Evolutionary conservation across 2,329 filamentous ascomycete genomes (phyloP), one percentile per base, ranked within the genome.

Genomic region (Myotisia sp.): DNA sequence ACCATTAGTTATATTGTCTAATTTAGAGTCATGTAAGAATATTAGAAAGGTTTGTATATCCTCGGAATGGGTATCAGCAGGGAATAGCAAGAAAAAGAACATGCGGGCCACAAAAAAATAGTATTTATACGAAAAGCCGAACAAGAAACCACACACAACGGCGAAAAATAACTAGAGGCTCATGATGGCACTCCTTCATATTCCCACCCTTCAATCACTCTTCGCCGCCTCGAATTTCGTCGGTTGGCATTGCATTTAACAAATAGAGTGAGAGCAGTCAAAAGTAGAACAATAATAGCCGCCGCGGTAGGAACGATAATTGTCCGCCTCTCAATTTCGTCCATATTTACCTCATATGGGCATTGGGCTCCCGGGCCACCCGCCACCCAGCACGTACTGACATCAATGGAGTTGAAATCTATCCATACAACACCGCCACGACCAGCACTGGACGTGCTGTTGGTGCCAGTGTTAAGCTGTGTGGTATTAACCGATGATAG

Each of bases 181-280:
- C 39, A 64, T 3, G 60, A 63, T 12, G 75, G 75, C 33, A 80
- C 73, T 10, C 76, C 76, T 49, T 79, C 76, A 56, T 79, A 79
- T 45, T 77, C 71, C 67, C 71, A 75, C 2, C 71, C 71, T 34
- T 60, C 52, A 39, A 62, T 58, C 30, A 69, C 59, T 45, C 67
- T 63, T 17, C 60, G 59, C 29, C 64, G 62, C 42, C 64, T 60
- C 29, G 62, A 67, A 43, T 65, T 67, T 26, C 63, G 61, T 39
- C 73, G 53, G 50, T 77, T 76, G 3, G 70, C 65, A 41, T 72
- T 74, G 47, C 71, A 75, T 47, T 79, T 79, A 32, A 74, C 67
- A 42, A 77, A 72, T 8, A 76, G 50, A 0, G 71, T 77, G 47
- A 77, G 49, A 0, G 64, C 67, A 1, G 70, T 65, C n/a, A 76